Evolutionary conservation across 352 stramenopile genomes (phyloP).

Genomic region (Phytophthora chlamydospora): DNA sequence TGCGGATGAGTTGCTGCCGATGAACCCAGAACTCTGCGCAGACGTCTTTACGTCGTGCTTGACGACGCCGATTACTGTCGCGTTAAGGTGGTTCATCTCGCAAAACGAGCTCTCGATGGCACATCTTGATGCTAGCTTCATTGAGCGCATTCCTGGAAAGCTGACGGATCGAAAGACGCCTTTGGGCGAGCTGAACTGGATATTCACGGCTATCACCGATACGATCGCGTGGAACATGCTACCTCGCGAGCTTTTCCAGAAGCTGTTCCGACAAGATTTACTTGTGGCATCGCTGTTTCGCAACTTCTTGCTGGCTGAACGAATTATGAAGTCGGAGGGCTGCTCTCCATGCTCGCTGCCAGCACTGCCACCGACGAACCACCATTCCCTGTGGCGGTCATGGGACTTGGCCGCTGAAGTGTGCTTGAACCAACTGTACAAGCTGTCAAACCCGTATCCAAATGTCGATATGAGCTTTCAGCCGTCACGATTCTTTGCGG

Average conservation of each 20-base stretch:
- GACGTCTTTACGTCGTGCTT: conserved; percentile 99
- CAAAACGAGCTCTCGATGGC: conserved; percentile 92
- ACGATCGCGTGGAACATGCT: conserved; percentile 99
- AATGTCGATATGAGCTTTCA: conserved; percentile 76
- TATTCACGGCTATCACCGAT: conserved; percentile 99
- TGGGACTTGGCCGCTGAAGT: conserved; percentile 99
- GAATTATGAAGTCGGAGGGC: conserved; percentile 94
- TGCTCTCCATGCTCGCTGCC: conserved; percentile 93
- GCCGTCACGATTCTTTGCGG: conserved; percentile 96
- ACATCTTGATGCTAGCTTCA: conserved; percentile 84
- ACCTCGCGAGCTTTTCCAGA: conserved; percentile 96
- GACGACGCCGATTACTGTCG: conserved; percentile 98
- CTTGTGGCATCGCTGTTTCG: conserved; percentile 98
- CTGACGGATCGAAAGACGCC: conserved; percentile 94
- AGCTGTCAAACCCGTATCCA: conserved; percentile 72
- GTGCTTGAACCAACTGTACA: conserved; percentile 96
- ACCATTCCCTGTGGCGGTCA: conserved; percentile 98
- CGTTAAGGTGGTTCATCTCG: conserved; percentile 97
- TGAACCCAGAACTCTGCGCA: conserved; percentile 96
- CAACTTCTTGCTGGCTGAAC: conserved; percentile 98
- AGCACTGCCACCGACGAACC: conserved; percentile 92
- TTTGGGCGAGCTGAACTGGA: conserved; percentile 99
- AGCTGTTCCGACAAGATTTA: conserved; percentile 99
- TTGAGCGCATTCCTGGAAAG: conserved; percentile 92
- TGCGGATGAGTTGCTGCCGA: conserved; percentile 95